Evolutionary conservation across 1,284 basidiomycete species (phyloP).

Genomic region (Ustilago curta): DNA sequence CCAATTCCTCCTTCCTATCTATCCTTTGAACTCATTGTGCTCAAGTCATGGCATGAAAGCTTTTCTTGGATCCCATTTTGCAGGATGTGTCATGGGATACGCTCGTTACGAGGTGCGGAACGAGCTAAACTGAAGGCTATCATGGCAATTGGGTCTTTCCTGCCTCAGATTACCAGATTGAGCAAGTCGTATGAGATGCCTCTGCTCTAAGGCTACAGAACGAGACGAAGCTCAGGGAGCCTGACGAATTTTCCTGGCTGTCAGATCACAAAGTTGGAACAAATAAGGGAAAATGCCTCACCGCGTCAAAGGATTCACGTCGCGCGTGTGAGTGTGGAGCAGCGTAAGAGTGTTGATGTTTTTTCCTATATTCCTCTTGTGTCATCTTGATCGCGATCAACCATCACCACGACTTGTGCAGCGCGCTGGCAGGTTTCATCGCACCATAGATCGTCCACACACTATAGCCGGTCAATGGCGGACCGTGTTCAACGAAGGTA

Average conservation of each 20-base stretch:
- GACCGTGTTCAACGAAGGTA: background rate
- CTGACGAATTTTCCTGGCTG: background rate
- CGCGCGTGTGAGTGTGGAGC: conserved; percentile 12
- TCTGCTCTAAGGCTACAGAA: no score
- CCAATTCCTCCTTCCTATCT: conserved; percentile 7
- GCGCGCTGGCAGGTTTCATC: background rate
- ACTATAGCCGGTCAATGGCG: background rate
- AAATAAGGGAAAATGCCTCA: background rate
- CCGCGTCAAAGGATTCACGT: conserved; percentile 21
- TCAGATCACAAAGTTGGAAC: background rate
- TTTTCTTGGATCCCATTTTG: background rate
- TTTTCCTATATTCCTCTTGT: background rate
- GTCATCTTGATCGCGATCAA: conserved; percentile 1
- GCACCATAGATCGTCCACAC: background rate
- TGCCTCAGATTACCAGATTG: background rate
- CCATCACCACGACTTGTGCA: background rate
- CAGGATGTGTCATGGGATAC: background rate
- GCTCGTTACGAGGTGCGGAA: background rate
- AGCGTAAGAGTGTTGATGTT: conserved; percentile 10
- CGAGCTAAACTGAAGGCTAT: no score
- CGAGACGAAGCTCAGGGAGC: no score
- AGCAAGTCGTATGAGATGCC: background rate
- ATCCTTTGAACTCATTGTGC: background rate
- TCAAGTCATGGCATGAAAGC: conserved; percentile 4
- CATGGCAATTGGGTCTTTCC: no score